Evolutionary conservation across 2,329 filamentous ascomycete genomes (phyloP).

Genomic region (Fusarium brachygibbosum): DNA sequence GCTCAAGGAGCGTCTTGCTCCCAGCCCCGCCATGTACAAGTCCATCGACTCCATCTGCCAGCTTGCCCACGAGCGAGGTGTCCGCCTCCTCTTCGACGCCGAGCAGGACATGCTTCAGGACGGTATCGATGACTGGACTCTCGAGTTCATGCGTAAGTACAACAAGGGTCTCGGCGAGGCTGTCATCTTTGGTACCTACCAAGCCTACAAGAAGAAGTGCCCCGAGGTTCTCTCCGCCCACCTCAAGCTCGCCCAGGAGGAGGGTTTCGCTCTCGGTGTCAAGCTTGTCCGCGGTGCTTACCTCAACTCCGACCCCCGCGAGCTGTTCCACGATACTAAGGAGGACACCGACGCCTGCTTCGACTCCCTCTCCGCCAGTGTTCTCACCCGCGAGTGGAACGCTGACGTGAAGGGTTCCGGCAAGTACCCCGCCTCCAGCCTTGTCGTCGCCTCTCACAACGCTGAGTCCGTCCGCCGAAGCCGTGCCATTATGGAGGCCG

Average conservation of each 20-base stretch:
- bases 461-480: constrained; percentile 74
- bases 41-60: constrained; percentile 83
- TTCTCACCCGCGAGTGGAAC: constrained; percentile 70
- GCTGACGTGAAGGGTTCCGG: constrained; percentile 53
- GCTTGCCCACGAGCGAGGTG: constrained; percentile 75
- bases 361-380: constrained; percentile 75
- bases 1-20: constrained; percentile 72
- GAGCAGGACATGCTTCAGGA: constrained; percentile 84
- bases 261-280: constrained; percentile 76
- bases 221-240: constrained; percentile 70
- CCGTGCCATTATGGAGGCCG: constrained; percentile 64
- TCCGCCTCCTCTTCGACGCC: constrained; percentile 85
- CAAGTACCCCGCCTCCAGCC: constrained; percentile 68
- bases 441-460: constrained; percentile 90
- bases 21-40: constrained; percentile 73
- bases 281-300: constrained; percentile 85
- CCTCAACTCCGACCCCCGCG: constrained; percentile 75
- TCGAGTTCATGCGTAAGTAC: constrained; percentile 81
- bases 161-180: constrained; percentile 75
- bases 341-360: constrained; percentile 79
- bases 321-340: constrained; percentile 80
- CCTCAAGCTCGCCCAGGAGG: constrained; percentile 68
- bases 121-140: constrained; percentile 84
- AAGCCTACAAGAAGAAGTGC: constrained; percentile 78
- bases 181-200: constrained; percentile 84